These are phyloP conservation scores for Fibroporia radiculosa DNA, from an alignment of 768 basidiomycete species.

Conservation along the genomic window DNA sequence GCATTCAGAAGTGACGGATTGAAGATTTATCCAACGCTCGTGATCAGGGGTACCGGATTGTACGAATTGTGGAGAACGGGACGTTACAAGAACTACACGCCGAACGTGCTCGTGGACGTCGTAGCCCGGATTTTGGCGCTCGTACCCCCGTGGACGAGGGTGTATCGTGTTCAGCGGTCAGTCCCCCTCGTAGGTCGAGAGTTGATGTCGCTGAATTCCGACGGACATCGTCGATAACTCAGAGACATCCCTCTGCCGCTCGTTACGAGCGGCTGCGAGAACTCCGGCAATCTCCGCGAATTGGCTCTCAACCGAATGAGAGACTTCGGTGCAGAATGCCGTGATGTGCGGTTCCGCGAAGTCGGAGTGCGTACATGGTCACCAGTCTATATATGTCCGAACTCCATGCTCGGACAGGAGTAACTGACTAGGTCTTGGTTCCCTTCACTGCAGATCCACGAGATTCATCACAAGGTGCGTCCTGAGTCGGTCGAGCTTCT, in stretches of 20 bases:
- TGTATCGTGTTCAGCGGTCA: constrained; percentile 94
- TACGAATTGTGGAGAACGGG: constrained; percentile 96
- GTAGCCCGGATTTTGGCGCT: constrained; percentile 93
- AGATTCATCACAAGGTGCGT: constrained; percentile 96
- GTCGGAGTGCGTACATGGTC: constrained; percentile 89
- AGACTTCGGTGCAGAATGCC: constrained; percentile 95
- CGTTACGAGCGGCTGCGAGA: constrained; percentile 95
- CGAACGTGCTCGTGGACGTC: constrained; percentile 97
- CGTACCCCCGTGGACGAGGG: constrained; percentile 97
- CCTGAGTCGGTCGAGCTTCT: constrained; percentile 94
- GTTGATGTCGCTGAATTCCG: neutral
- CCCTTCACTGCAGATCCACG: constrained; percentile 64
- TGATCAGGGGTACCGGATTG: constrained; percentile 93
- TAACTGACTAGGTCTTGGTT: constrained; percentile 1
- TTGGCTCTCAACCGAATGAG: constrained; percentile 96
- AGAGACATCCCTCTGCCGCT: constrained; percentile 97
- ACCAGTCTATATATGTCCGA: no score
- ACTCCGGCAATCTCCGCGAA: constrained; percentile 94
- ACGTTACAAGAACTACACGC: constrained; percentile 98
- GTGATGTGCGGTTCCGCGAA: constrained; percentile 96
- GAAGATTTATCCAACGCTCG: constrained; percentile 97
- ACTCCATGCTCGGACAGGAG: neutral
- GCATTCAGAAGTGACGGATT: constrained; percentile 95
- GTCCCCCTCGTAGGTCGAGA: neutral
- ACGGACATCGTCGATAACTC: no score